Percentiles rank a stretch among this genome's conserved stretches.
phyloP scores from a whole-genome alignment of 371 early-diverging fungal genomes.

The Umbelopsis sp. region DNA sequence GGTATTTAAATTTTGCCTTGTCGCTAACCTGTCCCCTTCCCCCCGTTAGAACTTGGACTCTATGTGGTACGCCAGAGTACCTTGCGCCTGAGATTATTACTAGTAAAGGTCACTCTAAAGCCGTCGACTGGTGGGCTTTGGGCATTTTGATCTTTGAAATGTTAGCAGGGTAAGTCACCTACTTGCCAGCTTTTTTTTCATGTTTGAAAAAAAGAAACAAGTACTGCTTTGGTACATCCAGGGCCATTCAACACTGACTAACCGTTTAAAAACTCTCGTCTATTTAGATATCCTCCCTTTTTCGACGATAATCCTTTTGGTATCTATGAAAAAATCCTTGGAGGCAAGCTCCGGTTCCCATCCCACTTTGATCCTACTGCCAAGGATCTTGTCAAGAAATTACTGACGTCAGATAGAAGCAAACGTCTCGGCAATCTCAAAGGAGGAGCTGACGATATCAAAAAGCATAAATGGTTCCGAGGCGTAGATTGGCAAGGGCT shows the following conservation, averaged over 20 bases:
- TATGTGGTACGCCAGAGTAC: slow-evolving; percentile 99
- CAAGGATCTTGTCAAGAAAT: slow-evolving; percentile 74
- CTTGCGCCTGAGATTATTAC: slow-evolving; percentile 98
- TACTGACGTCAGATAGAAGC: slow-evolving; percentile 80
- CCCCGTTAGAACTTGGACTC: slow-evolving; percentile 78
- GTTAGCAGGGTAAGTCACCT: slow-evolving; percentile 67
- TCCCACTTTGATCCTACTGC: slow-evolving; percentile 76
- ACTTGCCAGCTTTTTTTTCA: no score
- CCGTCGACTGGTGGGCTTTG: slow-evolving; percentile 99
- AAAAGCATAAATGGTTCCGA: slow-evolving; percentile 87
- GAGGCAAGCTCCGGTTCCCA: slow-evolving; percentile 76
- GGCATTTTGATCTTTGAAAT: slow-evolving; percentile 98
- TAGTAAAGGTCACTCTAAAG: slow-evolving; percentile 94
- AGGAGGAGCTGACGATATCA: slow-evolving; percentile 64
- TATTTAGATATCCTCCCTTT: slow-evolving; percentile 84
- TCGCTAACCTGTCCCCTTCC: not conserved
- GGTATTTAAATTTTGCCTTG: not conserved
- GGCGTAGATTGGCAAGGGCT: slow-evolving; percentile 84
- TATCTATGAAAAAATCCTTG: slow-evolving; percentile 84
- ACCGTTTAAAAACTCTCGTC: slow-evolving; percentile 41
- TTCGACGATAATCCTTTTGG: slow-evolving; percentile 93
- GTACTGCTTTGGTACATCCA: no score
- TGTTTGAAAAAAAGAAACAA: no score
- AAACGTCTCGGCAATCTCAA: slow-evolving; percentile 74
- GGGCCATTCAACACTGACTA: no score